phyloP scores from a whole-genome alignment of 345 rosid species.

The Linum lewisii region DNA sequence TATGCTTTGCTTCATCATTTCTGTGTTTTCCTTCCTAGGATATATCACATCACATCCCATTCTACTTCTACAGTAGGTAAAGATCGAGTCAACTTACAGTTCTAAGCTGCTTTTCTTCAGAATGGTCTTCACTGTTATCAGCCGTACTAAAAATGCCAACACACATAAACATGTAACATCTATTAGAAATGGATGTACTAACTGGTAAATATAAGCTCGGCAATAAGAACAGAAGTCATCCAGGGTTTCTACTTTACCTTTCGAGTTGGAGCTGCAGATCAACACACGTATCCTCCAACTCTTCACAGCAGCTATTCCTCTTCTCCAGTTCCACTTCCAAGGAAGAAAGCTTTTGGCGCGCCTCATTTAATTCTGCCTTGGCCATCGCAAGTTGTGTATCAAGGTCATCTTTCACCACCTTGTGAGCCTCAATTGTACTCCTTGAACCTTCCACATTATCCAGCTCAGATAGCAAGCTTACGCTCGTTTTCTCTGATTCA shows the following conservation, averaged over 20 bases:
- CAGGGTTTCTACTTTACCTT: constrained; percentile 28
- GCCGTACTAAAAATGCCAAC: constrained; percentile 36
- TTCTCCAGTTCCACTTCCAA: constrained; percentile 39
- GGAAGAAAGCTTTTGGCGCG: constrained; percentile 24
- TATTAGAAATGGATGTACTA: constrained; percentile 4
- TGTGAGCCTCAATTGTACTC: constrained; percentile 28
- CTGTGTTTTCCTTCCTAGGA: no score
- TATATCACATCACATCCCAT: no score
- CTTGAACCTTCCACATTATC: constrained; percentile 26
- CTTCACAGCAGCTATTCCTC: constrained; percentile 33
- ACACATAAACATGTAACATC: constrained; percentile 13
- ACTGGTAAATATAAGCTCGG: background rate
- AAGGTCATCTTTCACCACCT: constrained; percentile 25
- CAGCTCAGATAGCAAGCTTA: constrained; percentile 28
- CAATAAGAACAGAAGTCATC: background rate
- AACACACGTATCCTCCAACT: constrained; percentile 35
- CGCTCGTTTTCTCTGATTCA: constrained; percentile 32
- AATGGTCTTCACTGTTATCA: constrained; percentile 32
- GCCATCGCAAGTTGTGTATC: constrained; percentile 25
- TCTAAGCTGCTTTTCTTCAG: constrained; percentile 42
- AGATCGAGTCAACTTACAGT: constrained; percentile 40
- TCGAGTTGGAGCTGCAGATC: constrained; percentile 39
- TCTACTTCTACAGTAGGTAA: no score
- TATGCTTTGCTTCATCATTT: no score
- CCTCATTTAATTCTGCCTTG: constrained; percentile 29